Evolutionary conservation across 2,329 filamentous ascomycete genomes (phyloP), one percentile per base, ranked within the genome.

Genomic region (Apiospora kogelbergensis): DNA sequence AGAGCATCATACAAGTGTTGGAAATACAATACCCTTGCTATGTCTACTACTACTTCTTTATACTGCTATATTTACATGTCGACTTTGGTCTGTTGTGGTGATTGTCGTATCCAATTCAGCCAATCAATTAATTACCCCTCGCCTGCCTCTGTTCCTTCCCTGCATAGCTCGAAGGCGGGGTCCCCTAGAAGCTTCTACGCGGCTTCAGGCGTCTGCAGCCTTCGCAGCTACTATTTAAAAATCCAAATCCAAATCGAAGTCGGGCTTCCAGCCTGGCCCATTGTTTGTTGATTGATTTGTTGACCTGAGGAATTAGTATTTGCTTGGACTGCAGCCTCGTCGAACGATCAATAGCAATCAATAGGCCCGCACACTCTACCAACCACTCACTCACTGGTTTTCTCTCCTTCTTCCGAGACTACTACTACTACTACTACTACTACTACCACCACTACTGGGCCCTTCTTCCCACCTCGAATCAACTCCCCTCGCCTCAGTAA

Each of bases 101-200:
- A 33, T 33, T 33, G 33, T 4, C 7, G 33, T 33, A 57, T 15
- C n/a, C n/a, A n/a, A n/a, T n/a, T n/a, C n/a, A n/a, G n/a, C n/a
- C n/a, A n/a, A n/a, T n/a, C n/a, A n/a, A n/a, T 33, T 33, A 33
- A 3, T 57, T 57, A 57, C 63, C 63, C 63, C 63, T 42, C 63
- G 63, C 63, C 26, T 42, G 4, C 33, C 15, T 42, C 60, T 10
- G 26, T 48, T 48, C 22, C 46, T 24, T 45, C 33, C 33, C 7
- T 4, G 11, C 11, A 26, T 26, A 20, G 22, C 48, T 33, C 3
- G 63, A 44, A 65, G 40, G 41, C 46, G 42, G 46, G 46, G 66
- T 53, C 53, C 53, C 68, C 68, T 69, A 69, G 68, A 69, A 69
- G 68, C 57, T 69, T 69, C 68, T 66, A 69, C 48, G 68, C 64